These are phyloP conservation scores for Crithidia fasciculata DNA, from an alignment of 208 protist genomes.

Conservation along the genomic window DNA sequence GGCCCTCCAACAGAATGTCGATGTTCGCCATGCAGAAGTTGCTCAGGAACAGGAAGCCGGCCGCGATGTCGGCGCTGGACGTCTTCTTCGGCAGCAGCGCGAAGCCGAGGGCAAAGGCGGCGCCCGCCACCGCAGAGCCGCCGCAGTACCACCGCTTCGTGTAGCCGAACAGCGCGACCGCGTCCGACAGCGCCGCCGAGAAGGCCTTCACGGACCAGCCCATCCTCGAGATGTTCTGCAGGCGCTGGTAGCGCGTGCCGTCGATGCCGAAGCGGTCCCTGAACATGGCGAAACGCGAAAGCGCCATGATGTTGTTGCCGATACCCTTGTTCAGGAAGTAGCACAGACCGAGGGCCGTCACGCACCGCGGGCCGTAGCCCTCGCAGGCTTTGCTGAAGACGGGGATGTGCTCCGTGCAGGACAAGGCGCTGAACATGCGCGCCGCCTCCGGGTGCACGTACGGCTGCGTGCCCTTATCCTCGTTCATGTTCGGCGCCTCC, in stretches of 20 bases:
- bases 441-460: slow-evolving; percentile 41
- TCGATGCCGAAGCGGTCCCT: slow-evolving; percentile 37
- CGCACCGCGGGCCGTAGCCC: slow-evolving; percentile 43
- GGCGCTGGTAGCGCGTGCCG: slow-evolving; percentile 49
- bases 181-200: slow-evolving; percentile 54
- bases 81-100: slow-evolving; percentile 38
- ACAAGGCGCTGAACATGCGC: not conserved
- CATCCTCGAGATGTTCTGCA: slow-evolving; percentile 44
- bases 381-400: slow-evolving; percentile 44
- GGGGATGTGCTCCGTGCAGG: slow-evolving; percentile 17
- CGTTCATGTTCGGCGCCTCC: not conserved
- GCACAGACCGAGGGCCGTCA: slow-evolving; percentile 31
- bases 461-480: not conserved
- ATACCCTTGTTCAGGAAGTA: slow-evolving; percentile 61
- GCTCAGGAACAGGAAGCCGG: slow-evolving; percentile 50
- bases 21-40: slow-evolving; percentile 56
- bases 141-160: slow-evolving; percentile 68
- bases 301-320: slow-evolving; percentile 42
- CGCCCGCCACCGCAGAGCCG: slow-evolving; percentile 41
- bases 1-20: slow-evolving; percentile 70
- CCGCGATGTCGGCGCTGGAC: slow-evolving; percentile 33
- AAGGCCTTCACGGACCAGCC: slow-evolving; percentile 65
- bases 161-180: slow-evolving; percentile 56
- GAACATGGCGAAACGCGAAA: slow-evolving; percentile 51
- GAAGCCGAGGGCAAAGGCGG: slow-evolving; percentile 36